These are phyloP conservation scores for Monosporascus sp. DNA, from an alignment of 2,329 filamentous ascomycete species.

Conservation along the genomic window DNA sequence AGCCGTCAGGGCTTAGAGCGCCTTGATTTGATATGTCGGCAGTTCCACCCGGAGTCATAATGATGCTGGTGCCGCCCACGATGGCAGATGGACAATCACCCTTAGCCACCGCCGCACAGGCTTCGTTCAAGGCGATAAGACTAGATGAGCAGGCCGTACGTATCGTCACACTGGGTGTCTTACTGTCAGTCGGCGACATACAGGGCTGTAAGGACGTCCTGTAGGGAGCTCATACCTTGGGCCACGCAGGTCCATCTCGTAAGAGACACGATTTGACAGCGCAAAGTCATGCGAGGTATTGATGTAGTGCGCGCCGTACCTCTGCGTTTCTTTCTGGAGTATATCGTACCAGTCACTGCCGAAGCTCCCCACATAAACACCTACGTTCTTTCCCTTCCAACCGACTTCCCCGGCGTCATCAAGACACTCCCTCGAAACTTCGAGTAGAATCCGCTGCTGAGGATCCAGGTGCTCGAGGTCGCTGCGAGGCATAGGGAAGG, in stretches of 20 bases:
- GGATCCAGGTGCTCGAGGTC: slow-evolving; percentile 32
- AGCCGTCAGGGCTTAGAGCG: too few relatives aligned
- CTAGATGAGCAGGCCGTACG: too few relatives aligned
- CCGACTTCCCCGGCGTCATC: slow-evolving; percentile 29
- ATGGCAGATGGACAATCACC: too few relatives aligned
- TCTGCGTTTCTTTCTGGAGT: slow-evolving; percentile 6
- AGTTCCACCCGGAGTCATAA: too few relatives aligned
- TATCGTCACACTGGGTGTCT: too few relatives aligned
- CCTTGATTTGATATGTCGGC: too few relatives aligned
- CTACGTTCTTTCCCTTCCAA: slow-evolving; percentile 26
- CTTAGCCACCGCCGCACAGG: too few relatives aligned
- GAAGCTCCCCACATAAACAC: slow-evolving; percentile 30
- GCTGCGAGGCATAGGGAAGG: slow-evolving; percentile 16
- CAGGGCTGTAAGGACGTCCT: too few relatives aligned
- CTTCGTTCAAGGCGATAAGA: too few relatives aligned
- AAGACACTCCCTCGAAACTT: slow-evolving; percentile 30
- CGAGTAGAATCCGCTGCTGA: slow-evolving; percentile 31
- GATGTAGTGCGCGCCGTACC: slow-evolving; percentile 7
- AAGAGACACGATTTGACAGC: slow-evolving; percentile 20
- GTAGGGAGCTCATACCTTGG: slow-evolving; percentile 11
- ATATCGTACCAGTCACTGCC: slow-evolving; percentile 28
- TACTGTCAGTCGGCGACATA: too few relatives aligned
- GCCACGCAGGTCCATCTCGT: slow-evolving; percentile 15
- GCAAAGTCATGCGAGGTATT: slow-evolving; percentile 9
- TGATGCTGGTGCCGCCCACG: too few relatives aligned